phyloP scores from a whole-genome alignment of 2,329 filamentous ascomycete species.

The Parastagonospora avenae region DNA sequence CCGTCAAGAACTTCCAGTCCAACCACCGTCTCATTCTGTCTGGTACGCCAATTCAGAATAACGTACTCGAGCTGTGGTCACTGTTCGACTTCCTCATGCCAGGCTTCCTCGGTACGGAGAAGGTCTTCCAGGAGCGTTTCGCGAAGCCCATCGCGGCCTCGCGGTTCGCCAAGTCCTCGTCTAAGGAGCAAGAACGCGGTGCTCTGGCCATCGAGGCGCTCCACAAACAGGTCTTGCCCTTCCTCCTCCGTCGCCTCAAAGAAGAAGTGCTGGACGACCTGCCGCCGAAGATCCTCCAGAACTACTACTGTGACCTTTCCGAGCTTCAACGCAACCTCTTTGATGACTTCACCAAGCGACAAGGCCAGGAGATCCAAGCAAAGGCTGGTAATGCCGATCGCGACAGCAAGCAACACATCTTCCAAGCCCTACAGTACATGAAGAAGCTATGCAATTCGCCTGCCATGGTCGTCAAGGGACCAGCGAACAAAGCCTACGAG shows the following conservation, averaged over 20 bases:
- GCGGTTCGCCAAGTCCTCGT: conserved; percentile 94
- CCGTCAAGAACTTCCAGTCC: conserved; percentile 85
- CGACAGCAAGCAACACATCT: conserved; percentile 96
- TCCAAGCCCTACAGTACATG: conserved; percentile 99
- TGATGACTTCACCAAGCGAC: conserved; percentile 93
- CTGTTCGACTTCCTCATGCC: conserved; percentile 99
- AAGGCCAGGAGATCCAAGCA: conserved; percentile 83
- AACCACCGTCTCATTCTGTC: conserved; percentile 97
- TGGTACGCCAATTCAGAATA: conserved; percentile 97
- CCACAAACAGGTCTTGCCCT: conserved; percentile 96
- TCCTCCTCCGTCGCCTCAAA: conserved; percentile 93
- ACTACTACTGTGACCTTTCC: conserved; percentile 98
- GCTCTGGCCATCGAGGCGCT: conserved; percentile 96
- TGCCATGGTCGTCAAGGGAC: conserved; percentile 86
- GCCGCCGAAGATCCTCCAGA: conserved; percentile 97
- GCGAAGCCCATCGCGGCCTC: conserved; percentile 94
- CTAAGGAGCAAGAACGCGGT: conserved; percentile 96
- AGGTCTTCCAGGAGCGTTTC: conserved; percentile 94
- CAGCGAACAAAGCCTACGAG: conserved; percentile 86
- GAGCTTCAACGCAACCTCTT: conserved; percentile 95
- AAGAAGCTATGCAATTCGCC: conserved; percentile 98
- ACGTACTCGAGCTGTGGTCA: conserved; percentile 95
- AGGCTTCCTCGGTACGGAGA: conserved; percentile 92
- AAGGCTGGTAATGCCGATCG: conserved; percentile 82
- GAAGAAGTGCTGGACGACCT: conserved; percentile 96